phyloP scores from a whole-genome alignment of 352 stramenopile species.

The Pythium diclinum region DNA sequence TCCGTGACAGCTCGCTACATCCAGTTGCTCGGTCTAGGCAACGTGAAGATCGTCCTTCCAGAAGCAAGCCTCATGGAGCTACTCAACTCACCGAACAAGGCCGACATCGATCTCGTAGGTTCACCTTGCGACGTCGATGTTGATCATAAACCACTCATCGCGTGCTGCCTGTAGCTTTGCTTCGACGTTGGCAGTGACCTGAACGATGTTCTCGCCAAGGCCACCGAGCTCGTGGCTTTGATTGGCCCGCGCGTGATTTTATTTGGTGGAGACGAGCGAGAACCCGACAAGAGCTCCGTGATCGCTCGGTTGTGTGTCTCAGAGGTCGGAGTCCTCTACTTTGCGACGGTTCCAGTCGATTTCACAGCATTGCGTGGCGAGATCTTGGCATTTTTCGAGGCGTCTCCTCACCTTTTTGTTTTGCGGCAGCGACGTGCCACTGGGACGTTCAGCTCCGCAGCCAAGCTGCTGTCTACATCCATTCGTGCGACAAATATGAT shows the following conservation, averaged over 20 bases:
- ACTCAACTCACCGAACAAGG: constrained; percentile 32
- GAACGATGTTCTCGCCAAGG: constrained; percentile 41
- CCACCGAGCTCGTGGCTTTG: constrained; percentile 32
- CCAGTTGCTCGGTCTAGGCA: constrained; percentile 61
- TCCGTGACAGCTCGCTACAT: constrained; percentile 64
- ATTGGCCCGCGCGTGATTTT: constrained; percentile 54
- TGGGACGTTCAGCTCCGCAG: constrained; percentile 14
- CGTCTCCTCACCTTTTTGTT: constrained; percentile 51
- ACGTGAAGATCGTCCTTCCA: constrained; percentile 34
- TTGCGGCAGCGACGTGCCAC: constrained; percentile 36
- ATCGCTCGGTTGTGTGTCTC: constrained; percentile 44
- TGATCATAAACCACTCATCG: not conserved
- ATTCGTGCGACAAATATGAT: constrained; percentile 41
- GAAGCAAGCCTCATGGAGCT: constrained; percentile 39
- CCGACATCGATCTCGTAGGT: constrained; percentile 51
- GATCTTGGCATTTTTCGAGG: constrained; percentile 56
- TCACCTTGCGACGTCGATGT: not conserved
- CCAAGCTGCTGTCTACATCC: constrained; percentile 29
- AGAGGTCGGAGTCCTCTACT: constrained; percentile 49
- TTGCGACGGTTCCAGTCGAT: constrained; percentile 54
- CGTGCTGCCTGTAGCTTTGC: constrained; percentile 36
- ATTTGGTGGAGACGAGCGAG: constrained; percentile 43
- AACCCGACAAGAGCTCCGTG: constrained; percentile 32
- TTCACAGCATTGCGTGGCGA: constrained; percentile 54
- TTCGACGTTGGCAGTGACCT: constrained; percentile 58